Conservation (phyloP, 192 early-diverging fungal genomes). For the Rhizoclosmatium globosum region DNA sequence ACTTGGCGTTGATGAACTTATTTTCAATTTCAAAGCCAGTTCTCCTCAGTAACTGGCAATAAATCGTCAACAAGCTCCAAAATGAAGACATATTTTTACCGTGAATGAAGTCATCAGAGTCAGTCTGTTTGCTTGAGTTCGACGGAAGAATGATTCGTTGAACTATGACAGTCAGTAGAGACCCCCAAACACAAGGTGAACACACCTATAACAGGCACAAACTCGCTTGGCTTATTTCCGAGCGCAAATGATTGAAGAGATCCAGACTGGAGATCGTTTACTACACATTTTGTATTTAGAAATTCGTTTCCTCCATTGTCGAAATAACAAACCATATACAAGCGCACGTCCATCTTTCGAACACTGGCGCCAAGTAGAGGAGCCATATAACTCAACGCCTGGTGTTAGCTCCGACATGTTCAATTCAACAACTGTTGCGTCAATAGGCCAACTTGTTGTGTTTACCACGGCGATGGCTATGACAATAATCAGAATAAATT, state of each 20-base stretch:
- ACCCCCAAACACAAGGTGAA: background rate
- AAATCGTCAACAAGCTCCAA: too few relatives aligned
- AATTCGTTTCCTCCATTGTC: too few relatives aligned
- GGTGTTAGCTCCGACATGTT: slow-evolving; percentile 1
- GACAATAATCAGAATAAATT: background rate
- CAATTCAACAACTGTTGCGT: slow-evolving; percentile 38
- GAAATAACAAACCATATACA: slow-evolving; percentile 23
- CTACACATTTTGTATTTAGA: background rate
- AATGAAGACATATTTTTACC: background rate
- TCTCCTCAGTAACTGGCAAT: background rate
- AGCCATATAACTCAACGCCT: slow-evolving; percentile 35
- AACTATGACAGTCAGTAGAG: too few relatives aligned
- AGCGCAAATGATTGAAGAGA: slow-evolving; percentile 10
- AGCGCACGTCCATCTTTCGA: slow-evolving; percentile 28
- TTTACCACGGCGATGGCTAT: slow-evolving; percentile 46
- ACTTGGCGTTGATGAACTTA: slow-evolving; percentile 68
- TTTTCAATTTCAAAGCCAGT: slow-evolving; percentile 76
- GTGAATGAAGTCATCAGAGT: slow-evolving; percentile 18
- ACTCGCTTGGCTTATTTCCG: slow-evolving; percentile 27
- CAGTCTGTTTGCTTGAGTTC: background rate
- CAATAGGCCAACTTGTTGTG: slow-evolving; percentile 46
- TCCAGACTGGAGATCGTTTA: slow-evolving; percentile 13
- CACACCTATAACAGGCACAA: slow-evolving; percentile 34
- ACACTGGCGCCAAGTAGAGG: slow-evolving; percentile 32
- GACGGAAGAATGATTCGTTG: too few relatives aligned